Percentiles rank a stretch among this genome's conserved stretches.
These are phyloP conservation scores for Stephania yunnanensis DNA, from an alignment of 164 flowering plant species.

Conservation along the genomic window DNA sequence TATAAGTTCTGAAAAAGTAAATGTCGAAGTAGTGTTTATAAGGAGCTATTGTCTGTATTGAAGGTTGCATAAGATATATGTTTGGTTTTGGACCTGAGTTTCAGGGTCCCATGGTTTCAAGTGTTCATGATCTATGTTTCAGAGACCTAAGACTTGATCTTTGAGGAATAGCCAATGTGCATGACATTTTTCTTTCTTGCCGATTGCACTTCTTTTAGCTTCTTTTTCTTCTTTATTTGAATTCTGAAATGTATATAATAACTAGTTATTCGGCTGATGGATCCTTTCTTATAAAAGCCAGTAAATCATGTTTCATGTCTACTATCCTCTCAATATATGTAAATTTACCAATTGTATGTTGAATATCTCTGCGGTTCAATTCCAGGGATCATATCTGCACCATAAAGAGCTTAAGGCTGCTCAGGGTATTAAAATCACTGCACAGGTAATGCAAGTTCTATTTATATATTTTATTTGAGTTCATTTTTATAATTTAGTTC, in stretches of 20 bases:
- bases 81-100: too few relatives aligned
- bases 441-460: conserved; percentile 53
- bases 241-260: not conserved
- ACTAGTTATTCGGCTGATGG: not conserved
- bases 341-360: not conserved
- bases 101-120: too few relatives aligned
- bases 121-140: too few relatives aligned
- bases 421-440: conserved; percentile 91
- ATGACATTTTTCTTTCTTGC: not conserved
- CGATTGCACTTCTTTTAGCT: not conserved
- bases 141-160: not conserved
- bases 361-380: not conserved
- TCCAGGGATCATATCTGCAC: conserved; percentile 80
- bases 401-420: conserved; percentile 97
- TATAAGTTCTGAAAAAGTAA: too few relatives aligned
- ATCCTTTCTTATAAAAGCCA: not conserved
- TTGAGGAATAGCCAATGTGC: not conserved
- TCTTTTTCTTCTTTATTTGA: not conserved
- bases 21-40: too few relatives aligned
- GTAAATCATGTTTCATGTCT: not conserved
- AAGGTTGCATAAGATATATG: too few relatives aligned
- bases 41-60: too few relatives aligned
- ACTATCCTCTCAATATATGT: not conserved
- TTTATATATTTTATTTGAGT: not conserved
- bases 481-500: not conserved